phyloP scores from a whole-genome alignment of 768 basidiomycete genomes.

The Termitomyces sp. region DNA sequence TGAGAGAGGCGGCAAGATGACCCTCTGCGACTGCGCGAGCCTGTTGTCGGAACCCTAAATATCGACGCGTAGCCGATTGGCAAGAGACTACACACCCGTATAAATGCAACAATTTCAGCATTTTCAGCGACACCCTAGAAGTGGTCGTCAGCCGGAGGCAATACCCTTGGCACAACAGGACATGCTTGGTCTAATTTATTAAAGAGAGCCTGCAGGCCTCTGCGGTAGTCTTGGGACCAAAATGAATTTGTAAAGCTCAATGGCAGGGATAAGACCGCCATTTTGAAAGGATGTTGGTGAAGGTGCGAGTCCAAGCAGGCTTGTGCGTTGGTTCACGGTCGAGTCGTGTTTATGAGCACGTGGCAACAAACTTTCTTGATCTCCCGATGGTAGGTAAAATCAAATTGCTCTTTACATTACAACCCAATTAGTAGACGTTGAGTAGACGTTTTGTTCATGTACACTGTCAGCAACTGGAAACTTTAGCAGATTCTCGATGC shows the following conservation, averaged over 20 bases:
- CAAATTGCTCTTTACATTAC: too few relatives aligned
- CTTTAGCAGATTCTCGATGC: too few relatives aligned
- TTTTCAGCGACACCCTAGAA: constrained; percentile 78
- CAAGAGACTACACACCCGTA: constrained; percentile 53
- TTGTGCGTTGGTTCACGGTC: neutral
- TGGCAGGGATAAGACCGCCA: constrained; percentile 91
- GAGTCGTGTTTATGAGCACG: constrained; percentile 5
- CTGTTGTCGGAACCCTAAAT: constrained; percentile 33
- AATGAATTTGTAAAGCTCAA: constrained; percentile 88
- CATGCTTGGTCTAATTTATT: constrained; percentile 72
- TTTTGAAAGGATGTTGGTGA: constrained; percentile 25
- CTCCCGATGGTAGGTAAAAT: neutral
- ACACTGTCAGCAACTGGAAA: too few relatives aligned
- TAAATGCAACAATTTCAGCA: constrained; percentile 78
- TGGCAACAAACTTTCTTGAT: constrained; percentile 6
- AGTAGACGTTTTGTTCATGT: neutral
- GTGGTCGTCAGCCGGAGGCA: neutral
- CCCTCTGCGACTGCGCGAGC: constrained; percentile 70
- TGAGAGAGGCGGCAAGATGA: constrained; percentile 57
- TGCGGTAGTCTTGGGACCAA: constrained; percentile 90
- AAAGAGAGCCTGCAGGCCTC: constrained; percentile 76
- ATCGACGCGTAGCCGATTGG: neutral
- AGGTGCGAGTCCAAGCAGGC: neutral
- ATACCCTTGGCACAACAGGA: constrained; percentile 2
- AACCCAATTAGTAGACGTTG: too few relatives aligned